phyloP scores from a whole-genome alignment of 768 basidiomycete species.

The Phaffia australis region DNA sequence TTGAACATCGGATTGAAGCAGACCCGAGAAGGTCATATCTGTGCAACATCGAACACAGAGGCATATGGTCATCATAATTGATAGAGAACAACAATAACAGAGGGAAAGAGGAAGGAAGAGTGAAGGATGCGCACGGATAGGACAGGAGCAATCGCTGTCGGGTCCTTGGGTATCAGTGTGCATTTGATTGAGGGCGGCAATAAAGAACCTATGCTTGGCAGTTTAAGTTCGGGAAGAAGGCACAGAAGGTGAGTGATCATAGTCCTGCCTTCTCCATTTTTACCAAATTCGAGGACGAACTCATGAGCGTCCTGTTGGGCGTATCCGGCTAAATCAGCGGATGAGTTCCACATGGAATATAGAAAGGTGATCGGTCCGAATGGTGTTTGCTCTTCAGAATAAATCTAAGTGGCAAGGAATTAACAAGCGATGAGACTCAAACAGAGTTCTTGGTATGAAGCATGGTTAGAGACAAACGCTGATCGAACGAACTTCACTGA shows the following conservation, averaged over 20 bases:
- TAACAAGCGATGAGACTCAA: background rate
- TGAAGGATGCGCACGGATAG: conserved; percentile 47
- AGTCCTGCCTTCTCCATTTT: background rate
- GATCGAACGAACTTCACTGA: conserved; percentile 41
- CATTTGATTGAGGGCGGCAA: conserved; percentile 64
- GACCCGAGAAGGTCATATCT: conserved; percentile 74
- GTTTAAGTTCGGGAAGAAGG: background rate
- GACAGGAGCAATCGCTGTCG: conserved; percentile 49
- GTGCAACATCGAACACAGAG: background rate
- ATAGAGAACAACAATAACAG: background rate
- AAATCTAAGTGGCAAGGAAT: conserved; percentile 36
- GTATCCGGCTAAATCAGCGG: conserved; percentile 71
- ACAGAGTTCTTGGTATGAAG: background rate
- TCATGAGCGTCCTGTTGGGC: conserved; percentile 92
- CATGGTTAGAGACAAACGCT: conserved; percentile 41
- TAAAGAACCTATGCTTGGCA: conserved; percentile 31
- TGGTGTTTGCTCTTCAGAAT: conserved; percentile 47
- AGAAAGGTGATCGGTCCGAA: conserved; percentile 77
- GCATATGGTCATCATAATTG: background rate
- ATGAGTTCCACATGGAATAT: conserved; percentile 62
- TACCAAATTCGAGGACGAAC: conserved; percentile 50
- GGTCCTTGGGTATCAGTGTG: conserved; percentile 67
- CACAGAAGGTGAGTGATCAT: background rate
- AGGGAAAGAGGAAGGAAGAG: background rate
- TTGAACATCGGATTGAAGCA: conserved; percentile 74